Evolutionary conservation across 768 basidiomycete genomes (phyloP).

Genomic region (Termitomyces sp.): DNA sequence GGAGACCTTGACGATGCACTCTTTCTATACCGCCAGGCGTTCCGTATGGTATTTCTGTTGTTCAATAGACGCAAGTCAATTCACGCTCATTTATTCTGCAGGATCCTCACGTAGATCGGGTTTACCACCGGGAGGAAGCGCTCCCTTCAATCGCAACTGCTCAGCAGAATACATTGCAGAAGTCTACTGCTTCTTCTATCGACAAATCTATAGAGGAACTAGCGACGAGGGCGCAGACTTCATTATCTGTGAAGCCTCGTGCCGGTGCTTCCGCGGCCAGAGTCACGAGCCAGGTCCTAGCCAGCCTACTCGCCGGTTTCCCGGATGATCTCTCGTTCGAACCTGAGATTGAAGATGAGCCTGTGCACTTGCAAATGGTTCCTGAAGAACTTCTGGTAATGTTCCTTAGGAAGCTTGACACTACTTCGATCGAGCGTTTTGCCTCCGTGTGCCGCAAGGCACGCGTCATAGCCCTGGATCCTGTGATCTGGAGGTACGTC

Average conservation of each 20-base stretch:
- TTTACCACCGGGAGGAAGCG: constrained; percentile 57
- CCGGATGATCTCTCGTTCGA: constrained; percentile 48
- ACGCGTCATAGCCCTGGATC: constrained; percentile 63
- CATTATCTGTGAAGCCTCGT: constrained; percentile 19
- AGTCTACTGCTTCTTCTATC: background rate
- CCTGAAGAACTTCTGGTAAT: constrained; percentile 75
- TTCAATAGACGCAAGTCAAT: background rate
- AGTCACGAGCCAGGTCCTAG: constrained; percentile 34
- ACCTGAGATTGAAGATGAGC: constrained; percentile 61
- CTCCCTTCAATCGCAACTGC: constrained; percentile 28
- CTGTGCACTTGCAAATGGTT: constrained; percentile 47
- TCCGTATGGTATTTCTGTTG: constrained; percentile 43
- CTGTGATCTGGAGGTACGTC: constrained; percentile 69
- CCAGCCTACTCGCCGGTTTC: constrained; percentile 42
- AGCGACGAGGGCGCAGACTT: constrained; percentile 19
- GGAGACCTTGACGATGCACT: constrained; percentile 76
- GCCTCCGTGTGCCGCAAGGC: constrained; percentile 69
- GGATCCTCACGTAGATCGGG: constrained; percentile 69
- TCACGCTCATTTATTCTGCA: constrained; percentile 12
- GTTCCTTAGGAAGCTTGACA: constrained; percentile 63
- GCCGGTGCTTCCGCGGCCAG: constrained; percentile 11
- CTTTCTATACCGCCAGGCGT: constrained; percentile 71
- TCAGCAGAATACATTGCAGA: constrained; percentile 15
- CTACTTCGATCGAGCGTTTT: constrained; percentile 70
- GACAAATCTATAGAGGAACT: constrained; percentile 20